These are phyloP conservation scores for Parachaetomium inaequale DNA, from an alignment of 495 filamentous ascomycete species.

Conservation along the genomic window DNA sequence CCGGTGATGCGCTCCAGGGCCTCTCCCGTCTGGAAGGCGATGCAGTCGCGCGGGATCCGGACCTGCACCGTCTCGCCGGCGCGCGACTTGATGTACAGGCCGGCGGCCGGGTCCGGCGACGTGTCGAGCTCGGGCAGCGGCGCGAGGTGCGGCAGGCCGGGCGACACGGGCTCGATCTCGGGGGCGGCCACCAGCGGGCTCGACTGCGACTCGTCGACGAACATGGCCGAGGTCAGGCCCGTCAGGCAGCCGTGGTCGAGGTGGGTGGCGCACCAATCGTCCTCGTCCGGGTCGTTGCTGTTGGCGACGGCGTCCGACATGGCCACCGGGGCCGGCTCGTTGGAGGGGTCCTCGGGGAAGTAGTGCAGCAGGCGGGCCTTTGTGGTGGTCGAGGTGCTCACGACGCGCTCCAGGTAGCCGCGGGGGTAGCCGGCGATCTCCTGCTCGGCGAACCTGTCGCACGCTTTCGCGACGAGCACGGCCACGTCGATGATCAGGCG, in stretches of 20 bases:
- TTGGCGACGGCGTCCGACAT: conserved; percentile 26
- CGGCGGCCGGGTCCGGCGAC: conserved; percentile 78
- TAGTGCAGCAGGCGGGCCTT: conserved; percentile 95
- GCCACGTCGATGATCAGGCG: conserved; percentile 83
- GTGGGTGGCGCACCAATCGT: conserved; percentile 97
- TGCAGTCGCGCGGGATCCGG: conserved; percentile 81
- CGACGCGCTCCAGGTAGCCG: conserved; percentile 81
- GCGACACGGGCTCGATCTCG: conserved; percentile 25
- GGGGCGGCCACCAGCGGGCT: conserved; percentile 38
- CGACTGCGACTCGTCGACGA: conserved; percentile 72
- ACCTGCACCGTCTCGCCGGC: conserved; percentile 76
- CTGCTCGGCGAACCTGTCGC: conserved; percentile 77
- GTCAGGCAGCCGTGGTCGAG: conserved; percentile 91
- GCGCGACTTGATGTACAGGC: conserved; percentile 88
- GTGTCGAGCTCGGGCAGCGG: conserved; percentile 63
- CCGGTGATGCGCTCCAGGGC: conserved; percentile 82
- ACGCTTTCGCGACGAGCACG: conserved; percentile 78
- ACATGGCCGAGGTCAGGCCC: conserved; percentile 93
- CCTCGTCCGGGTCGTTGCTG: conserved; percentile 52
- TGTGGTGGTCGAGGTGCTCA: conserved; percentile 77
- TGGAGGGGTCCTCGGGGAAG: conserved; percentile 59
- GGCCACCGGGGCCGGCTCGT: conserved; percentile 15
- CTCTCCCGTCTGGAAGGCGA: conserved; percentile 96
- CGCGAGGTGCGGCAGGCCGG: conserved; percentile 32
- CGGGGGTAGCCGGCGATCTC: conserved; percentile 70